These are phyloP conservation scores for Myochromella boudieri DNA, from an alignment of 768 basidiomycete genomes.

Conservation along the genomic window DNA sequence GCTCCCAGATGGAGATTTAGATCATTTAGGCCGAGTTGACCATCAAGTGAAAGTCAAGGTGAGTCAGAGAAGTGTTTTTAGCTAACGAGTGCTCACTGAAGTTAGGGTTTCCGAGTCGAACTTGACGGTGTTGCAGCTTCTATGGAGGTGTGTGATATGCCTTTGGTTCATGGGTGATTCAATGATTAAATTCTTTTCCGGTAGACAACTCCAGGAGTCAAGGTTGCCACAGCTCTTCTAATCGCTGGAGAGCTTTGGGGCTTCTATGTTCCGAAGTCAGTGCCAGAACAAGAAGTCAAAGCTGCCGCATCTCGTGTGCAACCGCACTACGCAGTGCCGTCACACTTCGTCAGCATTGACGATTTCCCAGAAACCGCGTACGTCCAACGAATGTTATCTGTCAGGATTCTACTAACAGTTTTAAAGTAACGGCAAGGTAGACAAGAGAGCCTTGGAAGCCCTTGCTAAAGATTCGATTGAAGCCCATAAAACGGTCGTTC, in stretches of 20 bases:
- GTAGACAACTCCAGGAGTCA: not conserved
- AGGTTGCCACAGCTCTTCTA: not conserved
- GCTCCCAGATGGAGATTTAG: conserved; percentile 49
- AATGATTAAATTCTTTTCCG: not conserved
- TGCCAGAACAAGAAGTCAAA: not conserved
- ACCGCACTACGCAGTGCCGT: not conserved
- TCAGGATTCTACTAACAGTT: not conserved
- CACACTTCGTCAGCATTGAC: not conserved
- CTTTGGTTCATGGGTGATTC: not conserved
- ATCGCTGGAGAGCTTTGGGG: not conserved
- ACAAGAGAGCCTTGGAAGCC: conserved; percentile 39
- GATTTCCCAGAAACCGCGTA: not conserved
- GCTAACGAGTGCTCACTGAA: not conserved
- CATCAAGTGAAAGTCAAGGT: conserved; percentile 64
- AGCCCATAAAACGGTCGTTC: not conserved
- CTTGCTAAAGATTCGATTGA: conserved; percentile 20
- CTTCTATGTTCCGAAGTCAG: conserved; percentile 1
- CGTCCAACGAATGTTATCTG: not conserved
- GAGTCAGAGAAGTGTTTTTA: not conserved
- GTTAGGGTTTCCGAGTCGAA: conserved; percentile 61
- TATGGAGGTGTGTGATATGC: conserved; percentile 42
- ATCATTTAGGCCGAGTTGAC: conserved; percentile 56
- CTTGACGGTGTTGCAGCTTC: conserved; percentile 58
- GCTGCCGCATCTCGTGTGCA: not conserved
- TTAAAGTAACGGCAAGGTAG: conserved; percentile 7